phyloP scores from a whole-genome alignment of 2,329 filamentous ascomycete species.

The Colletotrichum cuscutae region DNA sequence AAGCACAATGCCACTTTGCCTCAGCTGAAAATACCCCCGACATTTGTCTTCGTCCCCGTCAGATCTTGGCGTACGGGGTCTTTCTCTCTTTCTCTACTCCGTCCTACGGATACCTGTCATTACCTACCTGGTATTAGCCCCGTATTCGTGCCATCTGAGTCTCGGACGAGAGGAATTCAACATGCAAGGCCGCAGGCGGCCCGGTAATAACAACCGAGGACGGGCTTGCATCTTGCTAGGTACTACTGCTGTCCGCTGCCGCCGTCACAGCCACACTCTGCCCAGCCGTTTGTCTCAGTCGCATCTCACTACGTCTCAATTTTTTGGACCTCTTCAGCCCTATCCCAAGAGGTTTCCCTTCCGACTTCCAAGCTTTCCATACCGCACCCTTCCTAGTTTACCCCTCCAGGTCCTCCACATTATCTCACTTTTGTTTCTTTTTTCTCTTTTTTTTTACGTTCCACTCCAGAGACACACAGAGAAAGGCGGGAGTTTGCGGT shows the following conservation, averaged over 20 bases:
- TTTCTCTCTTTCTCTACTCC: no score
- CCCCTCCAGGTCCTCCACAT: not conserved
- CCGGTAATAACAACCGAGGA: not conserved
- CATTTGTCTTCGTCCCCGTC: not conserved
- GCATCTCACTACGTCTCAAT: not conserved
- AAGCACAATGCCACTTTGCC: not conserved
- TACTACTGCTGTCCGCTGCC: not conserved
- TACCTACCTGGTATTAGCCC: not conserved
- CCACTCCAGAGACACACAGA: not conserved
- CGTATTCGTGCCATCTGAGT: not conserved
- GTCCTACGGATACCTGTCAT: not conserved
- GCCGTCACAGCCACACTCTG: not conserved
- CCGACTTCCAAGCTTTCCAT: not conserved
- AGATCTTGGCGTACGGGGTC: not conserved
- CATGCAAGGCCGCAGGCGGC: not conserved
- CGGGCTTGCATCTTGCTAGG: not conserved
- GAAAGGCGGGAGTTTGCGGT: not conserved
- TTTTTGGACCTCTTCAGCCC: not conserved
- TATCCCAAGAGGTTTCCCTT: not conserved
- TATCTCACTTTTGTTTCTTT: not conserved
- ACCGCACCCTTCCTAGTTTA: not conserved
- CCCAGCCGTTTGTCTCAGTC: not conserved
- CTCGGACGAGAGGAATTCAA: not conserved
- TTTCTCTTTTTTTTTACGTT: not conserved
- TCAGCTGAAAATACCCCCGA: not conserved